A percentile compares a stretch with the other conserved stretches of the same genome.
phyloP scores from a whole-genome alignment of 2,329 filamentous ascomycete genomes.

The Beauveria rudraprayagi region DNA sequence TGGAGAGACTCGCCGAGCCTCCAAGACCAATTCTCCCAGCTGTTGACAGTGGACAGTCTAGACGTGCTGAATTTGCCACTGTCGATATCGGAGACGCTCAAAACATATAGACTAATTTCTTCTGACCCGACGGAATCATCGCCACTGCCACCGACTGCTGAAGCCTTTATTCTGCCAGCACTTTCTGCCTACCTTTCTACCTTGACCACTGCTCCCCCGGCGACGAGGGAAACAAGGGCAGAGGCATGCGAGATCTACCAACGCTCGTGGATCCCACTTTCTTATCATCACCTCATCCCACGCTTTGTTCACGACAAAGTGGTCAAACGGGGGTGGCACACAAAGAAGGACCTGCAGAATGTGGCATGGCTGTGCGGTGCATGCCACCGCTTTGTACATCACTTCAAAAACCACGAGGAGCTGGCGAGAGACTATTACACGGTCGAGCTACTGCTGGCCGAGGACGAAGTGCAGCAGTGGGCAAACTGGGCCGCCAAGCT shows the following conservation, averaged over 20 bases:
- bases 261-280: slow-evolving; percentile 65
- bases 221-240: slow-evolving; percentile 49
- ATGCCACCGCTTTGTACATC: slow-evolving; percentile 77
- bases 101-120: slow-evolving; percentile 56
- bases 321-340: slow-evolving; percentile 71
- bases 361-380: slow-evolving; percentile 82
- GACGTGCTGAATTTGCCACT: slow-evolving; percentile 43
- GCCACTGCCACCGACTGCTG: slow-evolving; percentile 28
- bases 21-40: slow-evolving; percentile 47
- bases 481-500: slow-evolving; percentile 64
- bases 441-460: slow-evolving; percentile 59
- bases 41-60: slow-evolving; percentile 47
- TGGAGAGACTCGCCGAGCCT: slow-evolving; percentile 37
- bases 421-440: slow-evolving; percentile 66
- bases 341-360: slow-evolving; percentile 63
- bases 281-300: slow-evolving; percentile 85
- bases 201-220: slow-evolving; percentile 53
- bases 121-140: slow-evolving; percentile 26
- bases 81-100: slow-evolving; percentile 57
- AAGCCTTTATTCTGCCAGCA: slow-evolving; percentile 54
- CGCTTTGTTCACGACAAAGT: slow-evolving; percentile 67
- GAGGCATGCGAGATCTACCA: slow-evolving; percentile 68
- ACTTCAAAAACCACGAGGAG: slow-evolving; percentile 67
- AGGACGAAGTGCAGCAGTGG: slow-evolving; percentile 65
- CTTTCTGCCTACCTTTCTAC: slow-evolving; percentile 54